Evolutionary conservation across 345 rosid species (phyloP).

Genomic region (Citrus sinensis): DNA sequence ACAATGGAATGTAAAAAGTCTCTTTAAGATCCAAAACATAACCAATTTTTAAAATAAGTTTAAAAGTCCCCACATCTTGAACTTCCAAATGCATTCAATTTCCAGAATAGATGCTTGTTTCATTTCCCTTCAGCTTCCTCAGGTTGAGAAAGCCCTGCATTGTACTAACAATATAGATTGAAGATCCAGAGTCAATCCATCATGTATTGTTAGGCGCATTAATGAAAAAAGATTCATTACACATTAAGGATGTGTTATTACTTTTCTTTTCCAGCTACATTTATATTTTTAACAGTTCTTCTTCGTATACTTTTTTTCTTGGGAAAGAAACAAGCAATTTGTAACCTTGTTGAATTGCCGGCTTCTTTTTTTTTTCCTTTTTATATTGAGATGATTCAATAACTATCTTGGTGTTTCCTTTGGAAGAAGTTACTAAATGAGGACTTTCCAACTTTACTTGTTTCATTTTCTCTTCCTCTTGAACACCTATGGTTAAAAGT

Average conservation of each 20-base stretch:
- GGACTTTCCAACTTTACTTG: background rate
- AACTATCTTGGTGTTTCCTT: no score
- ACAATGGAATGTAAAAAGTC: no score
- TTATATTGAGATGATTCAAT: background rate
- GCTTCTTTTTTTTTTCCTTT: background rate
- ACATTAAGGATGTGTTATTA: background rate
- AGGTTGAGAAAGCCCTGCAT: background rate
- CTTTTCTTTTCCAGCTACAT: background rate
- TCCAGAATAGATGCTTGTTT: background rate
- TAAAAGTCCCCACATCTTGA: background rate
- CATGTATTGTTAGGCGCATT: background rate
- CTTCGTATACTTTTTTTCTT: background rate
- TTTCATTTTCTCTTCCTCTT: no score
- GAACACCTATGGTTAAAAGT: no score
- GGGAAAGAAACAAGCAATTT: background rate
- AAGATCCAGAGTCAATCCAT: conserved; percentile 2
- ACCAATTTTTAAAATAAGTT: background rate
- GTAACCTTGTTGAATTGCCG: background rate
- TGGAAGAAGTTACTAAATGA: background rate
- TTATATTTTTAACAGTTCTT: background rate
- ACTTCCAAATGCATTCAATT: background rate
- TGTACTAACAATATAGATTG: no score
- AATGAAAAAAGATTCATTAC: conserved; percentile 1
- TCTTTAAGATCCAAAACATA: background rate
- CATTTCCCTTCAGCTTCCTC: background rate